Evolutionary conservation across 352 stramenopile genomes (phyloP).

Genomic region (Globisporangium middletonii): DNA sequence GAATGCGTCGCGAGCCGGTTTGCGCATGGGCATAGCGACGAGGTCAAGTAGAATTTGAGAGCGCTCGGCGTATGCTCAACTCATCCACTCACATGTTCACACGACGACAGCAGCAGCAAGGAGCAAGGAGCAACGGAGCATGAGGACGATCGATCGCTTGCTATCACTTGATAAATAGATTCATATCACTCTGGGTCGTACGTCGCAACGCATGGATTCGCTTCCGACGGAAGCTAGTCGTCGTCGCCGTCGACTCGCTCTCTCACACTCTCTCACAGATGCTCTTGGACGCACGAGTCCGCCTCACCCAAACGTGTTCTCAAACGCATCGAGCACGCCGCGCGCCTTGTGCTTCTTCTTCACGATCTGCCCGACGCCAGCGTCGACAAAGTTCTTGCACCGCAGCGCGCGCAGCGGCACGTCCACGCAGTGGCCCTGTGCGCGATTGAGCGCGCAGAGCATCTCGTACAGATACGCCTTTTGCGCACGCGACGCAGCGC

Average conservation of each 20-base stretch:
- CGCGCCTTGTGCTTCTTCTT: slow-evolving; percentile 37
- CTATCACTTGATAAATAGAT: no score
- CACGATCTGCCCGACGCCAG: slow-evolving; percentile 38
- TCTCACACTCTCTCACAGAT: background rate
- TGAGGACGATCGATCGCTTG: background rate
- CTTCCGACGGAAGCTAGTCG: background rate
- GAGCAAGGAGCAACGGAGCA: no score
- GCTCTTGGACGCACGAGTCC: background rate
- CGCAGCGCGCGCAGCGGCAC: slow-evolving; percentile 58
- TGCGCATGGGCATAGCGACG: no score
- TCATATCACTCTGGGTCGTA: no score
- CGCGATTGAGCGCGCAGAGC: slow-evolving; percentile 49
- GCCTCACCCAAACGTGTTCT: slow-evolving; percentile 20
- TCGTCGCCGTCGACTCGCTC: background rate
- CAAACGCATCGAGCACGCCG: slow-evolving; percentile 26
- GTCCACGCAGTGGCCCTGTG: slow-evolving; percentile 36
- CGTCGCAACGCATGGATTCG: background rate
- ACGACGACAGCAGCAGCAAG: no score
- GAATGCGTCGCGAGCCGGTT: no score
- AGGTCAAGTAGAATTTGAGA: no score
- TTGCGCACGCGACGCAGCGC: slow-evolving; percentile 29
- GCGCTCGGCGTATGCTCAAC: no score
- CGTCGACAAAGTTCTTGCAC: slow-evolving; percentile 58
- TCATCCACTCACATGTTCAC: no score
- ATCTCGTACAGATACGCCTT: slow-evolving; percentile 45